A percentile compares a stretch with the other conserved stretches of the same genome.
Evolutionary conservation across 805 yeast genomes (phyloP).

Genomic region (Wickerhamomyces alni): DNA sequence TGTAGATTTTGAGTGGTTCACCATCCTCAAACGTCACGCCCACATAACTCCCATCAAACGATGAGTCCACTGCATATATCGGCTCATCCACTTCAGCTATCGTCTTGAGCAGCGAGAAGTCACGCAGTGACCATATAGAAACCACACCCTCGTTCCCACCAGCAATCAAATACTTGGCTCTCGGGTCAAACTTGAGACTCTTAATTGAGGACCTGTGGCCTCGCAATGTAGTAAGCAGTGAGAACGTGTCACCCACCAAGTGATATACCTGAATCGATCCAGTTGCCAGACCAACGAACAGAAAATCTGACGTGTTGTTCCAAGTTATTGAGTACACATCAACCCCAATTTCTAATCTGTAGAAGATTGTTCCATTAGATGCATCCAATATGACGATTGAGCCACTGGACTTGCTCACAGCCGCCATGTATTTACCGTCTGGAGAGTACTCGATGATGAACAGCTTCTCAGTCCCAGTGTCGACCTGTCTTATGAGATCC

Average conservation of each 20-base stretch:
- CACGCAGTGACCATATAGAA: conserved; percentile 40
- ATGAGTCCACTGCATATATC: conserved; percentile 32
- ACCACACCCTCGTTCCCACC: conserved; percentile 57
- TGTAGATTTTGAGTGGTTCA: conserved; percentile 35
- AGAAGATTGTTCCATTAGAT: conserved; percentile 23
- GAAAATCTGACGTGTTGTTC: conserved; percentile 28
- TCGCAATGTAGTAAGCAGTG: conserved; percentile 16
- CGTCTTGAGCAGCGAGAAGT: conserved; percentile 32
- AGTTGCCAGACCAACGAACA: conserved; percentile 40
- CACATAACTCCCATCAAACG: conserved; percentile 40
- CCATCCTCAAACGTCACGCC: conserved; percentile 39
- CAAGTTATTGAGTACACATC: conserved; percentile 25
- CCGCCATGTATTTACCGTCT: conserved; percentile 42
- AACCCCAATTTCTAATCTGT: conserved; percentile 21
- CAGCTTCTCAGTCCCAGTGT: conserved; percentile 20
- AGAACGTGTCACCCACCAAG: conserved; percentile 6
- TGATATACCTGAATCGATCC: conserved; percentile 34
- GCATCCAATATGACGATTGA: conserved; percentile 30
- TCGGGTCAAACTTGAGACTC: conserved; percentile 42
- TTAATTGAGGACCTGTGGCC: conserved; percentile 50
- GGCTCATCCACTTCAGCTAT: conserved; percentile 39
- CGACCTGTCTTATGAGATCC: conserved; percentile 25
- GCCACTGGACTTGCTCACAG: conserved; percentile 34
- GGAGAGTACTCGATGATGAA: conserved; percentile 22
- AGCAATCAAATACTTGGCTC: conserved; percentile 42